These are phyloP conservation scores for Penicillium soppii DNA, from an alignment of 495 filamentous ascomycete genomes.

Conservation along the genomic window DNA sequence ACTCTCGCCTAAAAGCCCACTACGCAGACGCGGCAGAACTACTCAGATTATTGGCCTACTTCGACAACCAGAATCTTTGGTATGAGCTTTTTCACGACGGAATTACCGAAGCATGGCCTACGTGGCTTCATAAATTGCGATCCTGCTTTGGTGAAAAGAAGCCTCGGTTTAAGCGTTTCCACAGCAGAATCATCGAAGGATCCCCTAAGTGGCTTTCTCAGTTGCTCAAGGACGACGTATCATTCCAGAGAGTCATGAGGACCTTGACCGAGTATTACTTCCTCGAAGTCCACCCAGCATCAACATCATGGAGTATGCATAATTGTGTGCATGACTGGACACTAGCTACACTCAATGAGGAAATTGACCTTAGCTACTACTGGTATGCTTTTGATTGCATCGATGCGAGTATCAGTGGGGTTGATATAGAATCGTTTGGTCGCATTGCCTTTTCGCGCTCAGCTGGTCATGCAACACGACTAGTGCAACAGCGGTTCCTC, in stretches of 20 bases:
- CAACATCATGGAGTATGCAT: constrained; percentile 9
- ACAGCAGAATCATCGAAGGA: no score
- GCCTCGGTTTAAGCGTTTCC: no score
- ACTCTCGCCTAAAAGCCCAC: constrained; percentile 1
- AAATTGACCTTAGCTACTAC: background rate
- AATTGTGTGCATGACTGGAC: constrained; percentile 15
- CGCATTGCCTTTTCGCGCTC: background rate
- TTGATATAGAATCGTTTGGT: background rate
- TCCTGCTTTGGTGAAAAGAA: no score
- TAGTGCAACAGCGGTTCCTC: background rate
- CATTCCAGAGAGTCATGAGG: background rate
- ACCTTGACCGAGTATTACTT: constrained; percentile 7
- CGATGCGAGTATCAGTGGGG: background rate
- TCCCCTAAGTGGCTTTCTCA: no score
- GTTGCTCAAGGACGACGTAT: background rate
- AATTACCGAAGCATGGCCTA: constrained; percentile 1
- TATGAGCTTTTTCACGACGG: constrained; percentile 8
- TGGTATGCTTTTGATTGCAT: constrained; percentile 15
- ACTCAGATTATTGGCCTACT: constrained; percentile 10
- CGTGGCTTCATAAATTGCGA: constrained; percentile 10
- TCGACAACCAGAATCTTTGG: constrained; percentile 14
- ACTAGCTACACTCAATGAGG: constrained; percentile 4
- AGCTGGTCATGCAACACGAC: background rate
- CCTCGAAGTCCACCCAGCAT: background rate
- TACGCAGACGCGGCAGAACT: constrained; percentile 9